Base-by-base conservation (phyloP, 495 filamentous ascomycete species). In the Penicillium diatomitis region DNA sequence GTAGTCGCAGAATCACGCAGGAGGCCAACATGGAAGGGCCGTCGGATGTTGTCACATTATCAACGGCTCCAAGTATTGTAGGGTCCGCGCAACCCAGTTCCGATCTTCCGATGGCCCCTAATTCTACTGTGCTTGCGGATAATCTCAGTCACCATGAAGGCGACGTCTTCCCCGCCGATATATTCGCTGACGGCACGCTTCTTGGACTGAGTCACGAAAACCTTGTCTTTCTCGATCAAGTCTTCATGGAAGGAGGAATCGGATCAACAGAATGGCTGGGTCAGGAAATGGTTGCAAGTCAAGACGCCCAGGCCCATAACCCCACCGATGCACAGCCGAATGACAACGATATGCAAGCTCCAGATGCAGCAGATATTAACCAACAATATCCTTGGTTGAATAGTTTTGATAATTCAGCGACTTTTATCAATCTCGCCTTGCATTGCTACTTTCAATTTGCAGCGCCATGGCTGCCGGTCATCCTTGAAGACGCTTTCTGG, bases 401-500 rank as follows among this genome's bases (percentile, higher is more conserved):
- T 8, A 30, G 8, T 10, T 10, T 20, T 44, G 31, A n/a, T 11
- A 33, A 42, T 5, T 43, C 39, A 6, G 20, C 12, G 33, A 41
- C 38, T 12, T 2, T 12, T 43, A 30, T 35, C 31, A 42, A 38
- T 29, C 8, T 40, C 12, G 47, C 47, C 36, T 4, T 49, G 12
- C 38, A 49, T 49, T 49, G 31, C 33, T 55, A 55, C 53, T 55
- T 55, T 28, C 30, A 51, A 8, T 44, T 51, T 4, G 48, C 48
- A 6, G 48, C 43, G 10, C 48, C 44, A 12, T 51, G 27, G 27
- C 44, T 48, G 30, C 53, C 53, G 6, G 48, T 55, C 35, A 10
- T 55, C 5, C 34, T 43, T 11, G 53, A 48, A 9, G 48, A 55
- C 12, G 44, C 53, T 11, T 55, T 55, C 32, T 55, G 48, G 48